Evolutionary conservation across 2,329 filamentous ascomycete genomes (phyloP).

Genomic region (Coniochaeta hoffmannii): DNA sequence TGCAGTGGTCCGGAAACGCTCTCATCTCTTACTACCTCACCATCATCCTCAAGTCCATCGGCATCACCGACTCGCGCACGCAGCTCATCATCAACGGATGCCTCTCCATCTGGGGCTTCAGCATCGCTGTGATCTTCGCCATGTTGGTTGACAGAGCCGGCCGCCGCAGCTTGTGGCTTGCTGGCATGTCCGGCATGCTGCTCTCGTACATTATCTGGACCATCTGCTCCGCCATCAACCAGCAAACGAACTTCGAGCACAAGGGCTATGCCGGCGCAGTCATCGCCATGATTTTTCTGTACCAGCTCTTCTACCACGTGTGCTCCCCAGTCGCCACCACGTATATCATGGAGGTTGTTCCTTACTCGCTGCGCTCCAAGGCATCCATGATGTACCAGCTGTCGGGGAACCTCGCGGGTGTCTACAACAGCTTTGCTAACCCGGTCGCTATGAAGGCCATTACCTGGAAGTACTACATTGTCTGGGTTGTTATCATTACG

Average conservation of each 20-base stretch:
- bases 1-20: slow-evolving; percentile 8
- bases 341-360: slow-evolving; percentile 30
- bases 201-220: slow-evolving; percentile 29
- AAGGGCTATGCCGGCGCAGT: slow-evolving; percentile 12
- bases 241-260: slow-evolving; percentile 14
- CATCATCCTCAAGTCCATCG: slow-evolving; percentile 12
- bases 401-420: slow-evolving; percentile 17
- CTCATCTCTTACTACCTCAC: slow-evolving; percentile 15
- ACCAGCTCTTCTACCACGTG: slow-evolving; percentile 19
- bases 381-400: slow-evolving; percentile 22
- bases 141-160: slow-evolving; percentile 18
- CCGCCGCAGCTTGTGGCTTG: slow-evolving; percentile 16
- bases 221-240: slow-evolving; percentile 15
- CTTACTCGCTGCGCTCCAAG: slow-evolving; percentile 21
- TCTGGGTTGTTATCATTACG: slow-evolving; percentile 30
- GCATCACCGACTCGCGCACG: slow-evolving; percentile 13
- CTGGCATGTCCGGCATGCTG: slow-evolving; percentile 29
- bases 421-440: slow-evolving; percentile 36
- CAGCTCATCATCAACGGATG: slow-evolving; percentile 23
- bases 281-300: slow-evolving; percentile 12
- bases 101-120: slow-evolving; percentile 18
- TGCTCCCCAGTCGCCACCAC: slow-evolving; percentile 26
- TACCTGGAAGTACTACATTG: slow-evolving; percentile 32
- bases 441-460: slow-evolving; percentile 33
- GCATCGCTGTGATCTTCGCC: slow-evolving; percentile 16